Evolutionary conservation across 2,329 filamentous ascomycete species (phyloP).

Genomic region (Alternaria sp.): DNA sequence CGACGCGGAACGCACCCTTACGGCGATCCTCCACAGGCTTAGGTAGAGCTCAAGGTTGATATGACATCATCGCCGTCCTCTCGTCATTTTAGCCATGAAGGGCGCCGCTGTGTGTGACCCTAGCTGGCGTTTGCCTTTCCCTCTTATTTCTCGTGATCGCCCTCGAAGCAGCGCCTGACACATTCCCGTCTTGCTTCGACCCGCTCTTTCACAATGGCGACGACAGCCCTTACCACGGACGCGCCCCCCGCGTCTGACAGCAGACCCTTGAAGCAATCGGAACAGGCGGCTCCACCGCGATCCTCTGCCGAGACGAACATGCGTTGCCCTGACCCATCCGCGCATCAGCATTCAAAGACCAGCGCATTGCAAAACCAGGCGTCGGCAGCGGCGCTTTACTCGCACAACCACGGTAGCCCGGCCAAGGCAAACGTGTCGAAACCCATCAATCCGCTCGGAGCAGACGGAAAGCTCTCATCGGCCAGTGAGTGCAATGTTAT

Average conservation of each 20-base stretch:
- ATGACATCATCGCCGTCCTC: slow-evolving; percentile 40
- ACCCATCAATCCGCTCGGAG: slow-evolving; percentile 51
- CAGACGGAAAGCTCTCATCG: slow-evolving; percentile 63
- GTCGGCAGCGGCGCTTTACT: slow-evolving; percentile 67
- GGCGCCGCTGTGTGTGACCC: slow-evolving; percentile 4
- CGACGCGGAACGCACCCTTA: slow-evolving; percentile 11
- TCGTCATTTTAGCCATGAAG: slow-evolving; percentile 35
- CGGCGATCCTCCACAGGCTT: slow-evolving; percentile 21
- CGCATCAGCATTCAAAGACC: slow-evolving; percentile 41
- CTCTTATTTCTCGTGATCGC: neutral
- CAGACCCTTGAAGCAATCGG: slow-evolving; percentile 26
- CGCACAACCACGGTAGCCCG: slow-evolving; percentile 50
- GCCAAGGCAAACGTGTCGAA: slow-evolving; percentile 24
- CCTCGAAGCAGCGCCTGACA: neutral
- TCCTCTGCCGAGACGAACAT: slow-evolving; percentile 26
- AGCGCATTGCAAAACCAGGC: slow-evolving; percentile 57
- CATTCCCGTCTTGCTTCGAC: neutral
- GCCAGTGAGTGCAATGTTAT: slow-evolving; percentile 54
- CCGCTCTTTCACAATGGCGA: slow-evolving; percentile 30
- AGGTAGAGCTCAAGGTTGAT: neutral
- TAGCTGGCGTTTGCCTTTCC: neutral
- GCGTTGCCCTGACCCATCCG: slow-evolving; percentile 54
- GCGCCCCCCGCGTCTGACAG: slow-evolving; percentile 27
- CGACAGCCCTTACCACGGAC: slow-evolving; percentile 27
- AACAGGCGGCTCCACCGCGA: slow-evolving; percentile 28